These are phyloP conservation scores for Chenopodium formosanum DNA, from an alignment of 148 eudicot genomes.

Conservation along the genomic window DNA sequence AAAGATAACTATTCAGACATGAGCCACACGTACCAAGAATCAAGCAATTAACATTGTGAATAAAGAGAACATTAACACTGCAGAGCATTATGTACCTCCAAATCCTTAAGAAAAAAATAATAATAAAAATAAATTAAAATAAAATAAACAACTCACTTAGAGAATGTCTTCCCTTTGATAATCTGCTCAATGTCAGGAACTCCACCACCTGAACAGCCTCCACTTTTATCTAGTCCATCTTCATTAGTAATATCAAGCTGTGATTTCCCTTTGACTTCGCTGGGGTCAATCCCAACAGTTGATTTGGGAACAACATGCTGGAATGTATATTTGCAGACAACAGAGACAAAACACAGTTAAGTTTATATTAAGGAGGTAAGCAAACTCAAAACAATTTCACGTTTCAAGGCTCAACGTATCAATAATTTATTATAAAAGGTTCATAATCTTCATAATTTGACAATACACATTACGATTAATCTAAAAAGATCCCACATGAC, in stretches of 20 bases:
- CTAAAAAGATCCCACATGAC: neutral
- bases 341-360: neutral
- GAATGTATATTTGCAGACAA: conserved; percentile 7
- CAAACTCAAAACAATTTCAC: neutral
- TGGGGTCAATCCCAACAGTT: conserved; percentile 30
- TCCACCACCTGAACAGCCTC: conserved; percentile 26
- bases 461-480: neutral
- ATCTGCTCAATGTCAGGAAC: conserved; percentile 69
- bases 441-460: no score
- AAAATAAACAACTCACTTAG: conserved; percentile 44
- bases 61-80: neutral
- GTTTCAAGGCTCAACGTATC: no score
- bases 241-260: conserved; percentile 25
- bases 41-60: neutral
- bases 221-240: conserved; percentile 28
- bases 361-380: neutral
- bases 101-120: neutral
- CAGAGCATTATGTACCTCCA: conserved; percentile 4
- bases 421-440: no score
- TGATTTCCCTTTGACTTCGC: conserved; percentile 32
- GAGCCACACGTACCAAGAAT: neutral
- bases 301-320: conserved; percentile 45
- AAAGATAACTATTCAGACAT: no score
- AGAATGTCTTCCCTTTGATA: conserved; percentile 63
- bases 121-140: neutral